Conservation (phyloP, 2,329 filamentous ascomycete species). For the Fusarium agapanthi region DNA sequence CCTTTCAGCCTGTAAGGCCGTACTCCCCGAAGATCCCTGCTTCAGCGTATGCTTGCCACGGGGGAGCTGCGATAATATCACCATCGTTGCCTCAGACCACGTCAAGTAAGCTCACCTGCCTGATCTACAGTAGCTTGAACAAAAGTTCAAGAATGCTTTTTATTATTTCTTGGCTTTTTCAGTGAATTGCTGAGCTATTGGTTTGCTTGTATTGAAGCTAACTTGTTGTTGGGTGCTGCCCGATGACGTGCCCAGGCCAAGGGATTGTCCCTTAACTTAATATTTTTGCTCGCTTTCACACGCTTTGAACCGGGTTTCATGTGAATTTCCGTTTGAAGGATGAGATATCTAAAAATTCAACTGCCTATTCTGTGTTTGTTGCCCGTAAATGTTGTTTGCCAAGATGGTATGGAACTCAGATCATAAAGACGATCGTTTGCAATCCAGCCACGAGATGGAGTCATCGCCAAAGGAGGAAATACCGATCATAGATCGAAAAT, state of each 20-base stretch:
- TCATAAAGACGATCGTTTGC: slow-evolving; percentile 5
- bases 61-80: not conserved
- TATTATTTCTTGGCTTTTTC: slow-evolving; percentile 6
- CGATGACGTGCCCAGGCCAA: slow-evolving; percentile 32
- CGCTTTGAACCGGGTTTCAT: slow-evolving; percentile 4
- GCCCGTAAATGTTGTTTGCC: not conserved
- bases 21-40: slow-evolving; percentile 30
- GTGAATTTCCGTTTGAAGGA: not conserved
- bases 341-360: fast-evolving
- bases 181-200: not conserved
- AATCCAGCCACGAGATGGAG: slow-evolving; percentile 16
- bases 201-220: not conserved
- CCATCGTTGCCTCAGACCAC: slow-evolving; percentile 21
- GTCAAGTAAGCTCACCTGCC: slow-evolving; percentile 32
- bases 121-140: not conserved
- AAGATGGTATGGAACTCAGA: not conserved
- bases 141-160: not conserved
- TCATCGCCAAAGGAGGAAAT: not conserved
- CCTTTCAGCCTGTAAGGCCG: slow-evolving; percentile 17
- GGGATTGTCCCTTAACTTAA: not conserved
- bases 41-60: not conserved
- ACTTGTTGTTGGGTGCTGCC: slow-evolving; percentile 16
- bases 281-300: not conserved
- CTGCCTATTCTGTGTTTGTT: not conserved
- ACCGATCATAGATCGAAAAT: not conserved